Percentiles rank a stretch among this genome's conserved stretches.
Conservation (phyloP, 176 grass and related monocot genomes). For the Cymbopogon citratus region DNA sequence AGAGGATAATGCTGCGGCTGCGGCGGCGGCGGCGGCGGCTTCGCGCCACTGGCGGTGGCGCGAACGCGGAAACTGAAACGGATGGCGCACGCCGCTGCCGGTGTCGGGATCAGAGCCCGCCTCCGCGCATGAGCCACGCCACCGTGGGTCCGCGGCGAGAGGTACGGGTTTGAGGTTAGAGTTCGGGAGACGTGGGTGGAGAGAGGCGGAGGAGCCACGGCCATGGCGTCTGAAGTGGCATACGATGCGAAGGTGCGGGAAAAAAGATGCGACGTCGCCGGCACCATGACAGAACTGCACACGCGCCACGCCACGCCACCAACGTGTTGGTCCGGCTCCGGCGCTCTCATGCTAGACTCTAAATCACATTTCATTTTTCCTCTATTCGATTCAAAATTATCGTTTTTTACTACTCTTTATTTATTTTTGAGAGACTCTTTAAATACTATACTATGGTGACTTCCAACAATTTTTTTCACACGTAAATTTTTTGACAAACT, state of each 20-base stretch:
- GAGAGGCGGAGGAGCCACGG: slow-evolving; percentile 1
- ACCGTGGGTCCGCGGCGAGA: background rate
- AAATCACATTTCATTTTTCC: too few species aligned
- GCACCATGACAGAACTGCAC: background rate
- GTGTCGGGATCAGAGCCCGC: slow-evolving; percentile 3
- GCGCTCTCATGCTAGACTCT: too few species aligned
- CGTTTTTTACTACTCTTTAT: too few species aligned
- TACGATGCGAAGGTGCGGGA: slow-evolving; percentile 1
- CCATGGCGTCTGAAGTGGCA: background rate
- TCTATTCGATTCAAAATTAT: too few species aligned
- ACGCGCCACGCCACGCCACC: background rate
- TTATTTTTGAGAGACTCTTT: too few species aligned
- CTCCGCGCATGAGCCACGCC: background rate
- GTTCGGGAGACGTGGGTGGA: slow-evolving; percentile 17
- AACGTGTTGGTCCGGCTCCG: background rate
- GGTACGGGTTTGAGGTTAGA: slow-evolving; percentile 10
- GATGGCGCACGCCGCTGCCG: background rate
- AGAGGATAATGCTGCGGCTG: slow-evolving; percentile 8
- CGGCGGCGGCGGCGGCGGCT: background rate
- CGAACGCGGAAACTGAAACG: background rate
- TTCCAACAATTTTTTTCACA: too few species aligned
- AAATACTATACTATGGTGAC: too few species aligned
- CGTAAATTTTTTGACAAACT: too few species aligned
- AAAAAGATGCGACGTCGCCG: background rate
- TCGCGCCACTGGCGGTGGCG: background rate